Evolutionary conservation across 192 early-diverging fungal genomes (phyloP), one percentile per base, ranked within the genome.

Genomic region (Linnemannia schmuckeri): DNA sequence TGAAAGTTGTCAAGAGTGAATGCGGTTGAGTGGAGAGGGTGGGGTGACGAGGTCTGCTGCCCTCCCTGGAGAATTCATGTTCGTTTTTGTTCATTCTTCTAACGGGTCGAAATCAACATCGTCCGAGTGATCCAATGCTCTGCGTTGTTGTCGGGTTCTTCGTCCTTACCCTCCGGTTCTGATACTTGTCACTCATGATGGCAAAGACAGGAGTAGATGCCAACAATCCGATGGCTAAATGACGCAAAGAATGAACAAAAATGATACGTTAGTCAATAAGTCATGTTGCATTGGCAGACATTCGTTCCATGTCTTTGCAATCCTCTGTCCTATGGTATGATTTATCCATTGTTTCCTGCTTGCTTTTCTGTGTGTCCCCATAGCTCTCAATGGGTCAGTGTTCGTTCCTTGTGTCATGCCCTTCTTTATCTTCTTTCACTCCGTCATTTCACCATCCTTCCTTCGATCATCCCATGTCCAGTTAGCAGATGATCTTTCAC

Each of bases 181-280:
- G 90, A 77, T 93, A 94, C 49, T 92, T 89, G 80, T 96, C 96
- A 42, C 94, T 95, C 33, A 96, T 76, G 47, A 93, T 92, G 10
- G 93, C 96, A 70, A 94, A 95, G n/a, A 93, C 41, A 1, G 94
- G 94, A 0, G 94, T 93, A 0, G 92, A 89, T 1, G 91, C 80
- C 66, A 96, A 85, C 15, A 96, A 81, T 41, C 95, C 95, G 37
- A 94, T 83, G 13, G 91, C 91, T 94, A 87, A 37, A 42, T 69
- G 42, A 63, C 40, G 30, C 52, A 47, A 40, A 38, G 24, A 55
- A 30, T 55, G 72, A 42, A 24, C 18, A n/a, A 81, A n/a, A 35
- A 55, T 8, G 61, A 33, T 13, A 75, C 49, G 40, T 74, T 76
- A 55, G 74, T 66, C 30, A 66, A 33, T 30, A 33, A 30, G 27